Evolutionary conservation across 1,284 basidiomycete species (phyloP).

Genomic region (Pulchroboletus neoregius): DNA sequence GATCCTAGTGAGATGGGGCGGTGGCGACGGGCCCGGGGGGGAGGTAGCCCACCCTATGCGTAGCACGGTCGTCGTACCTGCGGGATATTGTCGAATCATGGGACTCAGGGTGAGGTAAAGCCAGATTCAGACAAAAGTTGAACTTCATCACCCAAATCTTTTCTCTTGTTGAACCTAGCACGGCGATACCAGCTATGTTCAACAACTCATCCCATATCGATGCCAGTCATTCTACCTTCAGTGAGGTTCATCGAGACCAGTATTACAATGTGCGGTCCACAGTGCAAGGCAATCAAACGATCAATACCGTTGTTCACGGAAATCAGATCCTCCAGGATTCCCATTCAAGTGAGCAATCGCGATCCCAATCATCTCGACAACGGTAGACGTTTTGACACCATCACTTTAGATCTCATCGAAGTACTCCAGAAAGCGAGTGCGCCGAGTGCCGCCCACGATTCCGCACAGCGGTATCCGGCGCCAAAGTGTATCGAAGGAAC

Average conservation of each 20-base stretch:
- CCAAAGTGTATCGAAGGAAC: slow-evolving; percentile 25
- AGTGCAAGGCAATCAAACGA: slow-evolving; percentile 12
- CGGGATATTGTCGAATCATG: too few species aligned
- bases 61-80: too few species aligned
- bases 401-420: slow-evolving; percentile 10
- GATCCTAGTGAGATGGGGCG: too few species aligned
- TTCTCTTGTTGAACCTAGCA: too few species aligned
- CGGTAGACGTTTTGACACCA: not conserved
- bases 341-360: slow-evolving; percentile 6
- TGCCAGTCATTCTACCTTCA: slow-evolving; percentile 19
- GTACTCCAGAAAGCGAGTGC: slow-evolving; percentile 19
- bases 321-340: slow-evolving; percentile 18
- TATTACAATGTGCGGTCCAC: slow-evolving; percentile 8
- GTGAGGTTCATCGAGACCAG: slow-evolving; percentile 17
- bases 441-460: slow-evolving; percentile 20
- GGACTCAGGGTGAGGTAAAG: too few species aligned
- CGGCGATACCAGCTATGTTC: too few species aligned
- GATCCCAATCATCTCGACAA: not conserved
- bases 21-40: too few species aligned
- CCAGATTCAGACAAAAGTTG: too few species aligned
- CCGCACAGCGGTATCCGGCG: slow-evolving; percentile 20
- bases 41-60: too few species aligned
- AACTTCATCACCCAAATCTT: too few species aligned
- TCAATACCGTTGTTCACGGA: slow-evolving; percentile 16
- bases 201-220: slow-evolving; percentile 18